Percentiles rank a stretch among this genome's conserved stretches.
These are phyloP conservation scores for Bipolaris oryzae DNA, from an alignment of 2,329 filamentous ascomycete genomes.

Conservation along the genomic window DNA sequence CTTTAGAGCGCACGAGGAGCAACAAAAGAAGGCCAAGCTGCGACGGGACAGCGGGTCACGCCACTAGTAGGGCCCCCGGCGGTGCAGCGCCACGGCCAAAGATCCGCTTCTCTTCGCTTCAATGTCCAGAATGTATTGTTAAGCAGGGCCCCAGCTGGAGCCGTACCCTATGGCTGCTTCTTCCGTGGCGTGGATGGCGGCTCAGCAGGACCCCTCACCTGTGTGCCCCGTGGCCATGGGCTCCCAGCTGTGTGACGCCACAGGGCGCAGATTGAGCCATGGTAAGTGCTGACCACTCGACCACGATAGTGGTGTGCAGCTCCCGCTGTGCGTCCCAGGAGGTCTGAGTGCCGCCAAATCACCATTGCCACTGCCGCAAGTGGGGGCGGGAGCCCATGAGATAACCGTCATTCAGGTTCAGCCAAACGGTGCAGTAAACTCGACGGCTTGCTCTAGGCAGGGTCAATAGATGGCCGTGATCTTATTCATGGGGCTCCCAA, in stretches of 20 bases:
- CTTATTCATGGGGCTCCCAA: background rate
- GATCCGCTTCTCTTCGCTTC: constrained; percentile 28
- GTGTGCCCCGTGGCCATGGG: constrained; percentile 20
- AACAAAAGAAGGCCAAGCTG: constrained; percentile 25
- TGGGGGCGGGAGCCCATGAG: constrained; percentile 8
- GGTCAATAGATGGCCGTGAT: background rate
- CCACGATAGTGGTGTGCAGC: constrained; percentile 12
- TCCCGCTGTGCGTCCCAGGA: background rate
- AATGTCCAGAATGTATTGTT: constrained; percentile 6
- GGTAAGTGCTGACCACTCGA: constrained; percentile 36
- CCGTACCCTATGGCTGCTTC: constrained; percentile 20
- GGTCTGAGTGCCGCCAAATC: background rate
- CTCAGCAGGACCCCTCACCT: constrained; percentile 27
- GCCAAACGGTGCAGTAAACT: background rate
- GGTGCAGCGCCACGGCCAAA: constrained; percentile 20
- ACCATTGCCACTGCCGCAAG: background rate
- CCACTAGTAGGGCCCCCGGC: constrained; percentile 21
- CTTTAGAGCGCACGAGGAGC: constrained; percentile 38
- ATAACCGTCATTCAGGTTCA: background rate
- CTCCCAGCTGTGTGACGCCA: constrained; percentile 38
- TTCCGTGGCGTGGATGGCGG: constrained; percentile 45
- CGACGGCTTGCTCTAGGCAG: background rate
- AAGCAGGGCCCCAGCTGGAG: constrained; percentile 18
- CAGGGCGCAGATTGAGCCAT: constrained; percentile 42
- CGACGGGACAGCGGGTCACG: constrained; percentile 30